Evolutionary conservation across 345 rosid genomes (phyloP).

Genomic region (Eucalyptus marginata): DNA sequence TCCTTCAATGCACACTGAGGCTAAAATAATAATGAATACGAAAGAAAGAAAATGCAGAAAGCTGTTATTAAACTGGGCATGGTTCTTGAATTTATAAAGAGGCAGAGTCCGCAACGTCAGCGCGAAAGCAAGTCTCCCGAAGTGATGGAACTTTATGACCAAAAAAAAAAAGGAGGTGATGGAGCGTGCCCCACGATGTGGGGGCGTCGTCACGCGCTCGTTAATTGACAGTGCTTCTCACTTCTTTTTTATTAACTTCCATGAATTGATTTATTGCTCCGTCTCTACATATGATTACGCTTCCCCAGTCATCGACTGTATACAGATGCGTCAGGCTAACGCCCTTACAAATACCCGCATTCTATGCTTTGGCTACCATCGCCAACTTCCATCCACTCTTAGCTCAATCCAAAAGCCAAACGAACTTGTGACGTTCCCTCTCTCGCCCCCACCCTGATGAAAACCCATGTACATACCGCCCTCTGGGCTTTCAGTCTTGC

Average conservation of each 20-base stretch:
- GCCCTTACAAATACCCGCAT: background rate
- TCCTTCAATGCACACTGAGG: background rate
- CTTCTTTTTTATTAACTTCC: background rate
- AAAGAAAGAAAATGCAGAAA: background rate
- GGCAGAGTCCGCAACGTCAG: background rate
- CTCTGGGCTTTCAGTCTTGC: constrained; percentile 6
- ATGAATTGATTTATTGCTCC: background rate
- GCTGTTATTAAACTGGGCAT: background rate
- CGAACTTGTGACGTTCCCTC: background rate
- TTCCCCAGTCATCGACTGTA: background rate
- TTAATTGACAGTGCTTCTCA: background rate
- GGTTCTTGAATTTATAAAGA: background rate
- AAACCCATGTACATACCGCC: background rate
- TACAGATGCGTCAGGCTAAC: background rate
- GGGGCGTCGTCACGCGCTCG: background rate
- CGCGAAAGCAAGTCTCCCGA: background rate
- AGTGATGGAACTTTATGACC: background rate
- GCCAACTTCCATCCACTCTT: background rate
- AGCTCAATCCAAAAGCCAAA: background rate
- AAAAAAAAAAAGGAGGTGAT: too few species aligned
- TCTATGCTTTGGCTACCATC: background rate
- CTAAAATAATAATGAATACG: background rate
- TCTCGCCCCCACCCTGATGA: background rate
- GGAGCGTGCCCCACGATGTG: background rate
- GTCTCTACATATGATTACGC: background rate